phyloP scores from a whole-genome alignment of 2,329 filamentous ascomycete genomes.

The Rachicladosporium sp. region DNA sequence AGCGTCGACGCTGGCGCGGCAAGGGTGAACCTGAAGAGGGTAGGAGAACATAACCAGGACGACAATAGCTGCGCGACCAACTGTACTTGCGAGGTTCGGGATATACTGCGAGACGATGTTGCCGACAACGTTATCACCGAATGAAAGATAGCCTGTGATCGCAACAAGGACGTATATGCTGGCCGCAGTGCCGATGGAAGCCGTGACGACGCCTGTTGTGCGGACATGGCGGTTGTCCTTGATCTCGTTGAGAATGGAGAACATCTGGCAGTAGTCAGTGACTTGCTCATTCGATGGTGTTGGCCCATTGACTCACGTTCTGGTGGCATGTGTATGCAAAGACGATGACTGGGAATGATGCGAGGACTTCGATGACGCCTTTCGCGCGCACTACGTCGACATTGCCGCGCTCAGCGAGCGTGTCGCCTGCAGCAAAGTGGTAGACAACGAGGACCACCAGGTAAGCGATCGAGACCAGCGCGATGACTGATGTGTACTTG shows the following conservation, averaged over 20 bases:
- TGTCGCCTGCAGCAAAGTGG: constrained; percentile 72
- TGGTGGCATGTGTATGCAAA: constrained; percentile 99
- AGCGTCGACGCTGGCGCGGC: constrained; percentile 86
- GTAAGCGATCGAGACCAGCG: constrained; percentile 86
- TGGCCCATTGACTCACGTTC: constrained; percentile 49
- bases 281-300: neutral
- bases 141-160: constrained; percentile 90
- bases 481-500: constrained; percentile 91
- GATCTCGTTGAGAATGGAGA: constrained; percentile 94
- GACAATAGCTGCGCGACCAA: constrained; percentile 90
- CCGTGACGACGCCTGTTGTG: constrained; percentile 64
- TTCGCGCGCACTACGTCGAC: constrained; percentile 69
- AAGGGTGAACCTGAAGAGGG: constrained; percentile 89
- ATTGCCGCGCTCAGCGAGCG: constrained; percentile 57
- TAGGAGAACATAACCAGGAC: constrained; percentile 94
- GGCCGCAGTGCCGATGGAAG: constrained; percentile 81
- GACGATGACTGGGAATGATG: constrained; percentile 84
- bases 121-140: constrained; percentile 75
- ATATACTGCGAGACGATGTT: constrained; percentile 92
- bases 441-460: constrained; percentile 86
- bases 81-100: constrained; percentile 69
- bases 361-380: constrained; percentile 64
- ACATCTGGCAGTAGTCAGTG: constrained; percentile 55
- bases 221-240: constrained; percentile 67
- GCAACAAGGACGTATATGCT: constrained; percentile 81